Evolutionary conservation across 2,329 filamentous ascomycete genomes (phyloP), one percentile per base, ranked within the genome.

Genomic region (Alternaria panax): DNA sequence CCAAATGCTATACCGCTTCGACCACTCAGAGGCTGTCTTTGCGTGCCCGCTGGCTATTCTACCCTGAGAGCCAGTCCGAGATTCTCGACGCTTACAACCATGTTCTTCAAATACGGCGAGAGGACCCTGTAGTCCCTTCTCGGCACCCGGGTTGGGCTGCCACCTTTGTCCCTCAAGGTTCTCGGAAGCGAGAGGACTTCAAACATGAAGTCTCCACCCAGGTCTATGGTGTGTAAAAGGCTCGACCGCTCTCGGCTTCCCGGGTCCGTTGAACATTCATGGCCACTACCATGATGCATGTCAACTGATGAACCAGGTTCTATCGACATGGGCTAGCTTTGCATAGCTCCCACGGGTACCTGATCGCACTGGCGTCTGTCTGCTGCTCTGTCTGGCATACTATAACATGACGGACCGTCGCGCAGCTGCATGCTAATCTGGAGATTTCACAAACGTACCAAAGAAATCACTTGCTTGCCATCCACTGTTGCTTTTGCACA

Each of bases 31-130:
- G 25, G n/a, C 34, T 43, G 36, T 16, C 43, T 22, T 38, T 42
- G 53, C 45, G 36, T 32, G 42, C 57, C 63, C 51, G 54, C 32
- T 57, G 54, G 64, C 61, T 54, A 54, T 45, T 62, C 50, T 46
- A 59, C 59, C 62, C 60, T 60, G 63, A 40, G 47, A 32, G 41
- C 24, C 54, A 47, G 53, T 61, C 42, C 28, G 46, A 63, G 48
- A 50, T 60, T 63, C 58, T 56, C 66, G 66, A 65, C 64, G 65
- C 62, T 61, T 70, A 54, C 68, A 74, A 74, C 55, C 70, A 57
- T 71, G 64, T 65, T 74, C 30, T 60, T 62, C 62, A 53, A 51
- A 41, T 14, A 22, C 28, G 68, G 64, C 68, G 38, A 60, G 45
- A 36, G 14, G 48, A 61, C 66, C 68, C 64, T 73, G 65, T 63